Conservation (phyloP, 441 rosid species). For the Gossypium gossypioides region DNA sequence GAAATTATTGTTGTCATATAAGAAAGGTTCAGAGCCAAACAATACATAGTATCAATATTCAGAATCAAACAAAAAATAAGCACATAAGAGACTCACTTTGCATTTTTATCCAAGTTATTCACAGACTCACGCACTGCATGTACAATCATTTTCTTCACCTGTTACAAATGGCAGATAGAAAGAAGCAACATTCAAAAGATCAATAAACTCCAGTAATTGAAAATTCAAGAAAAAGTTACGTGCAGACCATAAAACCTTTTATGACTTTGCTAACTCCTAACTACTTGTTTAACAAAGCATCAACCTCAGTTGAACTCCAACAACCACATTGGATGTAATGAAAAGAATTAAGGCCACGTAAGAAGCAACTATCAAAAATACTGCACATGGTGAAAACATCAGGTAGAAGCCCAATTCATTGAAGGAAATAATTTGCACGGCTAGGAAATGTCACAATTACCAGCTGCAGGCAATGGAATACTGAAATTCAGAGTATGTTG, state of each 20-base stretch:
- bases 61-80: background rate
- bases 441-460: background rate
- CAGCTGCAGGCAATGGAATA: background rate
- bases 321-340: background rate
- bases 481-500: background rate
- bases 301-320: background rate
- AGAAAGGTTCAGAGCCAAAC: background rate
- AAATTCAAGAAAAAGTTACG: background rate
- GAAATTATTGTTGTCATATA: background rate
- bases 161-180: constrained; percentile 3
- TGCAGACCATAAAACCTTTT: background rate
- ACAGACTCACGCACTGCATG: constrained; percentile 22
- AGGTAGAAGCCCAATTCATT: background rate
- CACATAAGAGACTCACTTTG: constrained; percentile 10
- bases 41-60: background rate
- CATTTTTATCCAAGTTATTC: constrained; percentile 5
- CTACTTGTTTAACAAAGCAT: background rate
- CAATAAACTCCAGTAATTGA: background rate
- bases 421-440: background rate
- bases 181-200: background rate
- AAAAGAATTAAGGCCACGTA: background rate
- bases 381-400: background rate
- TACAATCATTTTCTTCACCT: constrained; percentile 32
- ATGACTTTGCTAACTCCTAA: background rate
- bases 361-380: background rate